phyloP scores from a whole-genome alignment of 2,329 filamentous ascomycete genomes.

The Clarireedia homoeocarpa region DNA sequence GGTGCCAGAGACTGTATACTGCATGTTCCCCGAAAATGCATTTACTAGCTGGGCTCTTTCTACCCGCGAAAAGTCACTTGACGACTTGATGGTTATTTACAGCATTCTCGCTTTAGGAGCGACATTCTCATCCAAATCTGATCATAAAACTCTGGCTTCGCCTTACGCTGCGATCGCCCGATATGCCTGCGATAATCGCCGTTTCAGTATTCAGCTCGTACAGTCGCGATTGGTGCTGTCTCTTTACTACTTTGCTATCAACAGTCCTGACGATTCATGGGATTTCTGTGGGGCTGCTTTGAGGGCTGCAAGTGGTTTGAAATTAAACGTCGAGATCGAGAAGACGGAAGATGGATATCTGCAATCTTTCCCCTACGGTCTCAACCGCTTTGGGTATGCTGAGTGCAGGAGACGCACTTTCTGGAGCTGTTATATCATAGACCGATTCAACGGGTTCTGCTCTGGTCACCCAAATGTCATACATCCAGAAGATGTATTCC shows the following conservation, averaged over 20 bases:
- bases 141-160: constrained; percentile 37
- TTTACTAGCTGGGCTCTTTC: constrained; percentile 48
- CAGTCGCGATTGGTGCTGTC: constrained; percentile 61
- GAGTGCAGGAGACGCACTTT: constrained; percentile 65
- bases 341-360: constrained; percentile 35
- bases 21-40: constrained; percentile 45
- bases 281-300: constrained; percentile 57
- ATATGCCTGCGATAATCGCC: constrained; percentile 46
- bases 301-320: constrained; percentile 49
- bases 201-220: constrained; percentile 53
- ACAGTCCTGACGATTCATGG: constrained; percentile 51
- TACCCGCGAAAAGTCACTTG: constrained; percentile 37
- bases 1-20: constrained; percentile 45
- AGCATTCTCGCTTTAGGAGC: constrained; percentile 50
- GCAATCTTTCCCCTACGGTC: constrained; percentile 45
- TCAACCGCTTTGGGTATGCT: constrained; percentile 48
- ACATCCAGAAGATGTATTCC: constrained; percentile 56
- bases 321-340: constrained; percentile 55
- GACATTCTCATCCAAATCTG: constrained; percentile 41
- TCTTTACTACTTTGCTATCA: constrained; percentile 56
- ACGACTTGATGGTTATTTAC: constrained; percentile 54
- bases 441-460: constrained; percentile 56
- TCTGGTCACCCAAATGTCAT: constrained; percentile 47
- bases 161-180: constrained; percentile 47
- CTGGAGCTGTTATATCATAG: constrained; percentile 64